phyloP scores from a whole-genome alignment of 2,329 filamentous ascomycete species.

The Herpotrichia juniperi region DNA sequence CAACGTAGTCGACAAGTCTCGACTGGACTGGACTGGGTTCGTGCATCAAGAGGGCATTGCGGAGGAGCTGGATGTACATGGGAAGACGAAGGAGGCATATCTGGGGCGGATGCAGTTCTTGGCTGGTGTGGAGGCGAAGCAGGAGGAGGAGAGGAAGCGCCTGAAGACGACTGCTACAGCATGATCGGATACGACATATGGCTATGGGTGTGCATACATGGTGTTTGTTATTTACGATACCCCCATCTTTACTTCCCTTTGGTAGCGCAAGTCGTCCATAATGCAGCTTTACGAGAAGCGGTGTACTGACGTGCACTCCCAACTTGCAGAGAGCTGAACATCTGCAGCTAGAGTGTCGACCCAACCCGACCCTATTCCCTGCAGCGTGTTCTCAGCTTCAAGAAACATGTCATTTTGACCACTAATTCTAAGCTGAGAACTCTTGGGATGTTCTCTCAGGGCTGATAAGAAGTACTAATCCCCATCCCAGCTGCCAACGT shows the following conservation, averaged over 20 bases:
- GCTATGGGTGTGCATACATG: not conserved
- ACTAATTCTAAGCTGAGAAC: too few relatives aligned
- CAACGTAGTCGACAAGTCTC: slow-evolving; percentile 70
- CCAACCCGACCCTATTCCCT: too few relatives aligned
- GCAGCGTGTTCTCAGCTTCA: too few relatives aligned
- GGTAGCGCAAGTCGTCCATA: not conserved
- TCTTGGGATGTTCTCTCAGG: too few relatives aligned
- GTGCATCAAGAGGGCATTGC: slow-evolving; percentile 66
- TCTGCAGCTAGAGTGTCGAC: too few relatives aligned
- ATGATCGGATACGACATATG: not conserved
- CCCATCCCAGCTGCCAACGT: too few relatives aligned
- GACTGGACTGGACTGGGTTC: slow-evolving; percentile 69
- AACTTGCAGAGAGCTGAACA: too few relatives aligned
- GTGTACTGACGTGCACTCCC: too few relatives aligned
- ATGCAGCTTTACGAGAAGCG: too few relatives aligned
- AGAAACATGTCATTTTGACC: too few relatives aligned
- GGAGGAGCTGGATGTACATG: slow-evolving; percentile 66
- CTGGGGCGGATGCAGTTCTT: slow-evolving; percentile 68
- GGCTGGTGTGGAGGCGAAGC: slow-evolving; percentile 61
- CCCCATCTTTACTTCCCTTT: not conserved
- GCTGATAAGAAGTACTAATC: too few relatives aligned
- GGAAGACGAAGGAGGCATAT: slow-evolving; percentile 67
- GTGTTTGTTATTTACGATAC: not conserved
- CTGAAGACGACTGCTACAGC: slow-evolving; percentile 44
- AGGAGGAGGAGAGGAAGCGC: slow-evolving; percentile 61